Conservation (phyloP, 305 asterid species). For the Caryopteris hybrid region DNA sequence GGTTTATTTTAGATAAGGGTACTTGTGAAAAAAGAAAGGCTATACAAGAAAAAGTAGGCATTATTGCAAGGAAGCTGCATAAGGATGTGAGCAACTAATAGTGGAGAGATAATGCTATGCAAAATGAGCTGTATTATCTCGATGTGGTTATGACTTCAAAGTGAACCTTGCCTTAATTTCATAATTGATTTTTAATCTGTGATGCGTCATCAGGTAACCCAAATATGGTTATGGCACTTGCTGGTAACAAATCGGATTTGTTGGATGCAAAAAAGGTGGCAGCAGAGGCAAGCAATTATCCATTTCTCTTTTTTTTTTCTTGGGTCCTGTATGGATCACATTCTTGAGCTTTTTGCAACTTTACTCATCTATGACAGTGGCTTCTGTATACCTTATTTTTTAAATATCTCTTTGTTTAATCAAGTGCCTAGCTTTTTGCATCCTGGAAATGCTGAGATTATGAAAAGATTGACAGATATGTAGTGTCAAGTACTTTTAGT, state of each 20-base stretch:
- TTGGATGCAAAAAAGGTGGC: conserved; percentile 54
- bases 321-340: neutral
- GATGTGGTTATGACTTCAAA: neutral
- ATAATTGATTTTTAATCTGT: neutral
- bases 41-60: neutral
- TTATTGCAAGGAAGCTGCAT: neutral
- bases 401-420: neutral
- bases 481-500: neutral
- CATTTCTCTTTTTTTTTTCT: neutral
- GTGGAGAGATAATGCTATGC: neutral
- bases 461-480: no score
- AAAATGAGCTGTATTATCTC: neutral
- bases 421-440: neutral
- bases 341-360: neutral
- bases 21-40: neutral
- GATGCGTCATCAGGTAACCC: conserved; percentile 30
- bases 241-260: conserved; percentile 52
- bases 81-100: neutral
- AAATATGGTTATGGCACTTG: conserved; percentile 54
- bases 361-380: neutral
- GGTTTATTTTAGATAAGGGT: neutral
- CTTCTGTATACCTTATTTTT: neutral
- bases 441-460: no score
- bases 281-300: conserved; percentile 50
- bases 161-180: neutral